A percentile compares a stretch with the other conserved stretches of the same genome.
phyloP scores from a whole-genome alignment of 768 basidiomycete genomes.

The Cantharellus anzutake region DNA sequence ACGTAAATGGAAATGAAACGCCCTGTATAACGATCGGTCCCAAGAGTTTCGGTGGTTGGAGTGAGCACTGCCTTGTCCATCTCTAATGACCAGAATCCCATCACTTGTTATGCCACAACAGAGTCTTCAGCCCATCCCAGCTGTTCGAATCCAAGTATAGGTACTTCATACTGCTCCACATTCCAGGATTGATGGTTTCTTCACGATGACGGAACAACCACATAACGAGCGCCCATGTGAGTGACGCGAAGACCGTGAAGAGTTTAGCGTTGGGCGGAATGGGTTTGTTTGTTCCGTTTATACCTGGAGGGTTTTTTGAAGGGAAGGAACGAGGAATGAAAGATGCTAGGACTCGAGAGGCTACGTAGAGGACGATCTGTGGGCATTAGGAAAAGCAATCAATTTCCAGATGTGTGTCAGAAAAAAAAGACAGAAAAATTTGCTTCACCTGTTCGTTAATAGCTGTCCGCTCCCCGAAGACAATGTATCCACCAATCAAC shows the following conservation, averaged over 20 bases:
- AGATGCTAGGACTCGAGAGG: slow-evolving; percentile 78
- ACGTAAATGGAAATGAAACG: no score
- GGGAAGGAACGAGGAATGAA: slow-evolving; percentile 63
- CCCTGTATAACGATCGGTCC: no score
- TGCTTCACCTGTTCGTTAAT: slow-evolving; percentile 73
- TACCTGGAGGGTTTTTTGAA: slow-evolving; percentile 13
- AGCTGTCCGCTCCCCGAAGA: slow-evolving; percentile 71
- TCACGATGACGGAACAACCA: slow-evolving; percentile 78
- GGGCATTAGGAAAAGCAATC: not conserved
- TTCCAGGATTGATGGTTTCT: slow-evolving; percentile 87
- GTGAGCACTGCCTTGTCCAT: no score
- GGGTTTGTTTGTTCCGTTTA: slow-evolving; percentile 24
- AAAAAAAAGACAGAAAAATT: not conserved
- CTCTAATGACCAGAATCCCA: no score
- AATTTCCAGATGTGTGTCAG: not conserved
- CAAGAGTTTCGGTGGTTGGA: no score
- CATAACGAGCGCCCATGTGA: slow-evolving; percentile 94
- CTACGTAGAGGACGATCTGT: slow-evolving; percentile 95
- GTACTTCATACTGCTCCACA: slow-evolving; percentile 94
- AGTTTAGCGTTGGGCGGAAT: slow-evolving; percentile 68
- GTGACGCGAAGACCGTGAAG: slow-evolving; percentile 72
- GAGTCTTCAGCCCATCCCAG: slow-evolving; percentile 65
- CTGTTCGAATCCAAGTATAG: slow-evolving; percentile 83
- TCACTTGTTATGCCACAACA: slow-evolving; percentile 81
- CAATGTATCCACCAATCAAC: slow-evolving; percentile 74